Conservation (phyloP, 768 basidiomycete genomes). For the Lactarius quietus region DNA sequence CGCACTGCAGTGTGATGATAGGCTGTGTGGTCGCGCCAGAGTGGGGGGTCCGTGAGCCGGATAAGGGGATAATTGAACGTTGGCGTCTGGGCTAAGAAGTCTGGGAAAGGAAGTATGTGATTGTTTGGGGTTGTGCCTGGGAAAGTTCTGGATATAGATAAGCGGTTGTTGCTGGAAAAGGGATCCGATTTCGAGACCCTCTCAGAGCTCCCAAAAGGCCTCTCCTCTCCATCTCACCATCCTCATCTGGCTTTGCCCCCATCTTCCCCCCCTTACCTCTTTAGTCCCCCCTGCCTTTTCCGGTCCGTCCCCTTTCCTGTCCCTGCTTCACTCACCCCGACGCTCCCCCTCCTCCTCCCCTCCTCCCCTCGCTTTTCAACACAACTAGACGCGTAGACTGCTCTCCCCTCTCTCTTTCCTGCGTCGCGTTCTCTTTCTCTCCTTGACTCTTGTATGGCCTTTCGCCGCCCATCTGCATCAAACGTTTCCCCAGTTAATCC, state of each 20-base stretch:
- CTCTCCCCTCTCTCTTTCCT: background rate
- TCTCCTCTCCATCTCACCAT: constrained; percentile 23
- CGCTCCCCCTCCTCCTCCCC: background rate
- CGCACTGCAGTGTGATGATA: background rate
- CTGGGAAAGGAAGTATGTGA: constrained; percentile 26
- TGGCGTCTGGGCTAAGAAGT: constrained; percentile 26
- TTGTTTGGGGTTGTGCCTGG: constrained; percentile 28
- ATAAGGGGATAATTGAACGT: constrained; percentile 26
- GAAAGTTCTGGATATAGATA: constrained; percentile 31
- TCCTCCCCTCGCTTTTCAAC: background rate
- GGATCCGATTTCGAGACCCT: constrained; percentile 27
- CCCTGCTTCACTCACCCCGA: background rate
- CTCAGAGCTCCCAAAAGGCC: constrained; percentile 26
- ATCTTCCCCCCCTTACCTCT: constrained; percentile 27
- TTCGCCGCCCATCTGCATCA: constrained; percentile 21
- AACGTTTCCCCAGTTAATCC: constrained; percentile 17
- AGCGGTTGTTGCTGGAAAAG: constrained; percentile 30
- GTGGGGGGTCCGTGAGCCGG: constrained; percentile 12
- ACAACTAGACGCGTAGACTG: background rate
- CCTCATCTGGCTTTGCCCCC: constrained; percentile 25
- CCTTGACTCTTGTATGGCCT: constrained; percentile 23
- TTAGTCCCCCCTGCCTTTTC: constrained; percentile 30
- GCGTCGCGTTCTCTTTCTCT: background rate
- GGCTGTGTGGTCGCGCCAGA: constrained; percentile 8
- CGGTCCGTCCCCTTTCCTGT: constrained; percentile 21